These are phyloP conservation scores for Silene noctiflora DNA, from an alignment of 179 eudicot species.

Conservation along the genomic window DNA sequence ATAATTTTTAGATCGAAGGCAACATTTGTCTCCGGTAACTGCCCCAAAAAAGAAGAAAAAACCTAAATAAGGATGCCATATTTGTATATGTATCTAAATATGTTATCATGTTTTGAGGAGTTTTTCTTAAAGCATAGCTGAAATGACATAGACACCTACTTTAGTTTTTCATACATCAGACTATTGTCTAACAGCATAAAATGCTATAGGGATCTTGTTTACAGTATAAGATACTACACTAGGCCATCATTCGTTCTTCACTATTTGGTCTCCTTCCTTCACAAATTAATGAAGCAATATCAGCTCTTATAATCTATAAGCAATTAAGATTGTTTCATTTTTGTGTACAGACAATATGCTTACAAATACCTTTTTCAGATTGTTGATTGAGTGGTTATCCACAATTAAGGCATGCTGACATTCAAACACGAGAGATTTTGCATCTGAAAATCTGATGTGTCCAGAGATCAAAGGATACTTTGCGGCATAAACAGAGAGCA, in stretches of 20 bases:
- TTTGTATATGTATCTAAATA: neutral
- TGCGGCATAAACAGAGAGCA: neutral
- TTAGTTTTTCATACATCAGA: neutral
- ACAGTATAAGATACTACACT: neutral
- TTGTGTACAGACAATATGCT: neutral
- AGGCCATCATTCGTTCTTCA: neutral
- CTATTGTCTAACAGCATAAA: neutral
- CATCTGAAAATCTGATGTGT: neutral
- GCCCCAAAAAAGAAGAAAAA: neutral
- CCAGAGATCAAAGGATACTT: neutral
- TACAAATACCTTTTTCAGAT: neutral
- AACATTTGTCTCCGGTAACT: neutral
- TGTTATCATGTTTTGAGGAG: neutral
- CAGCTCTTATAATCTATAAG: neutral
- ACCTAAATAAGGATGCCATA: neutral
- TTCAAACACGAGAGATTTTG: neutral
- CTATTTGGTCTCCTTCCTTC: neutral
- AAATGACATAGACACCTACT: neutral
- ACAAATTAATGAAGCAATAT: neutral
- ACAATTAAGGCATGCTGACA: neutral
- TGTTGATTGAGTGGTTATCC: constrained; percentile 6
- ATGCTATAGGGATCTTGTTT: neutral
- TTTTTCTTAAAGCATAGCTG: neutral
- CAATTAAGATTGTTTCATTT: neutral
- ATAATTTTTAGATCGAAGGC: neutral